These are phyloP conservation scores for Botrytis fabae DNA, from an alignment of 2,329 filamentous ascomycete genomes.

Conservation along the genomic window DNA sequence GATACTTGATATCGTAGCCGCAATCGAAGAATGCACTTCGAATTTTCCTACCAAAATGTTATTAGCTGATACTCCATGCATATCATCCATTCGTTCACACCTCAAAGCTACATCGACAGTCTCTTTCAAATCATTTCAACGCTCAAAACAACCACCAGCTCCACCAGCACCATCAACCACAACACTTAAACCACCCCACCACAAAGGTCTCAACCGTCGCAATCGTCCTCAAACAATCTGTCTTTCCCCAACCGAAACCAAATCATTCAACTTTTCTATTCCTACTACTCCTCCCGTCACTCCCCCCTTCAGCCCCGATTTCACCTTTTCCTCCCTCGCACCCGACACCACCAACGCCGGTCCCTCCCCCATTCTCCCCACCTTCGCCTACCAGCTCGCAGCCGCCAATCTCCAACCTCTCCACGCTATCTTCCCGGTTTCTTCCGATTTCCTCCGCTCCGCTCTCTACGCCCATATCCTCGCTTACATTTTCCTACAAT, in stretches of 20 bases:
- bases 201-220: background rate
- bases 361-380: background rate
- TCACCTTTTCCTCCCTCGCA: background rate
- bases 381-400: slow-evolving; percentile 2
- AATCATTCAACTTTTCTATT: background rate
- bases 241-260: slow-evolving; percentile 9
- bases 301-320: background rate
- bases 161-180: background rate
- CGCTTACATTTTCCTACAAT: slow-evolving; percentile 32
- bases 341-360: background rate
- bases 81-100: slow-evolving; percentile 29
- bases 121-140: background rate
- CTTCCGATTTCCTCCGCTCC: slow-evolving; percentile 28
- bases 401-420: slow-evolving; percentile 31
- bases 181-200: background rate
- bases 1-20: slow-evolving; percentile 26
- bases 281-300: slow-evolving; percentile 1
- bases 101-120: slow-evolving; percentile 10
- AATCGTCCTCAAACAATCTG: slow-evolving; percentile 18
- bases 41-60: slow-evolving; percentile 34
- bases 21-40: slow-evolving; percentile 28
- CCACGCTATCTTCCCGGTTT: slow-evolving; percentile 34
- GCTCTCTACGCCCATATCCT: slow-evolving; percentile 38
- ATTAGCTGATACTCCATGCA: slow-evolving; percentile 29
- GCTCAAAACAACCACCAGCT: slow-evolving; percentile 1